Evolutionary conservation across 192 early-diverging fungal genomes (phyloP), one percentile per base, ranked within the genome.

Genomic region (Backusella tuberculispora): DNA sequence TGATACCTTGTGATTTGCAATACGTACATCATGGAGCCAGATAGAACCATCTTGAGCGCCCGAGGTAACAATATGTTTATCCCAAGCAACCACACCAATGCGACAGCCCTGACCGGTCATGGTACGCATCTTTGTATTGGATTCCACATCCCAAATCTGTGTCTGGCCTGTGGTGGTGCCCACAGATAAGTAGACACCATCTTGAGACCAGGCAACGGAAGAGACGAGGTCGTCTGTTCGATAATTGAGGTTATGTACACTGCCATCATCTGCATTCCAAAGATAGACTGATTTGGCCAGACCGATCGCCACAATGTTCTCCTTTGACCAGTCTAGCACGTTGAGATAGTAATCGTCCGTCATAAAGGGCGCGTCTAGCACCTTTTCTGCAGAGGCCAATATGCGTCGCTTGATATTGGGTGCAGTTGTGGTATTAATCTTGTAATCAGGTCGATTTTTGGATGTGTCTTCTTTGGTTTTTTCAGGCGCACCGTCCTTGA

Each of bases 331-430:
- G 81, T 98, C 97, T 12, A 99, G 83, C 34, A 98, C 71, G 69
- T 98, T 99, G 21, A 98, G 83, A 80, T 99, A 99, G 78, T 95
- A 99, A 80, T 99, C 97, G 72, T 99, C 97, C 21, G 86, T 74
- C 69, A 99, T 76, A 0, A 90, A 90, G 3, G 95, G 96, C 1
- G 97, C 96, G 84, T 99, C 97, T 38, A 99, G 84, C 4, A 97
- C 84, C 43, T 88, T 89, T 73, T 94, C 94, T 0, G 97, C 95
- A 14, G 87, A 87, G 13, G 87, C 91, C n/a, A 90, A 80, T 38
- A 99, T 95, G 38, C 91, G 88, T 37, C 97, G 83, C 46, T 88
- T 87, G 38, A 72, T 45, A 5, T 44, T 74, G 21, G 74, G 43
- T n/a, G 68, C 64, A 10, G 83, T 71, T 8, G 63, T 63, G n/a